A percentile compares a stretch with the other conserved stretches of the same genome.
phyloP scores from a whole-genome alignment of 768 basidiomycete species.

The Lentinula raphanica region DNA sequence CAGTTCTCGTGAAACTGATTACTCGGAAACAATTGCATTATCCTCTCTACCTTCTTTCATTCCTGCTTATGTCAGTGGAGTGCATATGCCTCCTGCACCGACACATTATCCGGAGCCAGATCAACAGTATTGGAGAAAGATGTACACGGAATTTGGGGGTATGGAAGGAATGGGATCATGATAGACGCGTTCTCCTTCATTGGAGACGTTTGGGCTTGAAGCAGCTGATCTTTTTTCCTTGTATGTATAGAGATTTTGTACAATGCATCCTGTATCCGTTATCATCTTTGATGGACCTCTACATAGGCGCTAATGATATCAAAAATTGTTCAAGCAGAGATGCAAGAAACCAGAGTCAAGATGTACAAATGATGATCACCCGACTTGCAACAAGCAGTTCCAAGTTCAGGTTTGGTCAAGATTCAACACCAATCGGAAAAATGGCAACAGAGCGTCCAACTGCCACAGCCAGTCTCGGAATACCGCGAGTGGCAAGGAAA shows the following conservation, averaged over 20 bases:
- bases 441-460: slow-evolving; percentile 54
- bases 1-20: background rate
- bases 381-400: background rate
- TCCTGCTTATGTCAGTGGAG: background rate
- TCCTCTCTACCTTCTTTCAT: background rate
- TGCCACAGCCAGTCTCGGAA: slow-evolving; percentile 64
- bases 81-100: slow-evolving; percentile 8
- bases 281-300: no score
- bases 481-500: slow-evolving; percentile 57
- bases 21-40: background rate
- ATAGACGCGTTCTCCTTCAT: background rate
- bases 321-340: no score
- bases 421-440: slow-evolving; percentile 62
- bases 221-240: no score
- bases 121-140: slow-evolving; percentile 65
- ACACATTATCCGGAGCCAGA: slow-evolving; percentile 44
- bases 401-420: slow-evolving; percentile 7
- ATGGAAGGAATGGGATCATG: slow-evolving; percentile 20
- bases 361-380: background rate
- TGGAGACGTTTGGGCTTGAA: no score
- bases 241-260: background rate
- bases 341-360: no score
- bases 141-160: slow-evolving; percentile 72
- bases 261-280: no score
- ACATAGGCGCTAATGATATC: no score